These are phyloP conservation scores for Solanum virginianum DNA, from an alignment of 257 asterid species.

Conservation along the genomic window DNA sequence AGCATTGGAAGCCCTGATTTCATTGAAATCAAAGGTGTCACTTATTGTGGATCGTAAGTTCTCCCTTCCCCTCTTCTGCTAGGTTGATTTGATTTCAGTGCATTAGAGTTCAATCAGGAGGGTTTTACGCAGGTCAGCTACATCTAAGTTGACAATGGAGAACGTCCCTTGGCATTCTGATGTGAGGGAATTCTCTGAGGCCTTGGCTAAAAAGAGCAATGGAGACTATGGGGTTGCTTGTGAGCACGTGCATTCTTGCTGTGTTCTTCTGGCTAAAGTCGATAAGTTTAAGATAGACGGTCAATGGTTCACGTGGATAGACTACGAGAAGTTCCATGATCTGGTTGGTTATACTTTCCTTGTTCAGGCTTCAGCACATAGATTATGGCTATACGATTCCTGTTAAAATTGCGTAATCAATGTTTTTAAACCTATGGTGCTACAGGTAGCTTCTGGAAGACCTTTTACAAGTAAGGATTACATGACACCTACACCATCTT, in stretches of 20 bases:
- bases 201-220: conserved; percentile 65
- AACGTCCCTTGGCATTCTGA: conserved; percentile 98
- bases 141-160: conserved; percentile 95
- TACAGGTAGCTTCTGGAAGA: conserved; percentile 66
- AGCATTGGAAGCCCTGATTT: conserved; percentile 81
- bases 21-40: conserved; percentile 94
- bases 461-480: conserved; percentile 73
- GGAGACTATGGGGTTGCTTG: conserved; percentile 91
- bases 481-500: conserved; percentile 81
- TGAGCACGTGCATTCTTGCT: conserved; percentile 91
- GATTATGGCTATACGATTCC: not conserved
- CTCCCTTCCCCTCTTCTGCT: not conserved
- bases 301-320: conserved; percentile 94
- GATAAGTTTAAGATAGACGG: conserved; percentile 71
- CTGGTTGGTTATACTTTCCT: conserved; percentile 38
- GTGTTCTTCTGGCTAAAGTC: conserved; percentile 88
- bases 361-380: not conserved
- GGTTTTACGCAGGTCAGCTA: conserved; percentile 56
- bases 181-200: conserved; percentile 83
- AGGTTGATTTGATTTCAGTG: not conserved
- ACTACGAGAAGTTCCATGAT: conserved; percentile 90
- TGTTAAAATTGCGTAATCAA: not conserved
- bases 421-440: not conserved
- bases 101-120: not conserved
- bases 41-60: conserved; percentile 97